Evolutionary conservation across 306 rosid genomes (phyloP), one percentile per base, ranked within the genome.

Genomic region (Castanea mollissima): DNA sequence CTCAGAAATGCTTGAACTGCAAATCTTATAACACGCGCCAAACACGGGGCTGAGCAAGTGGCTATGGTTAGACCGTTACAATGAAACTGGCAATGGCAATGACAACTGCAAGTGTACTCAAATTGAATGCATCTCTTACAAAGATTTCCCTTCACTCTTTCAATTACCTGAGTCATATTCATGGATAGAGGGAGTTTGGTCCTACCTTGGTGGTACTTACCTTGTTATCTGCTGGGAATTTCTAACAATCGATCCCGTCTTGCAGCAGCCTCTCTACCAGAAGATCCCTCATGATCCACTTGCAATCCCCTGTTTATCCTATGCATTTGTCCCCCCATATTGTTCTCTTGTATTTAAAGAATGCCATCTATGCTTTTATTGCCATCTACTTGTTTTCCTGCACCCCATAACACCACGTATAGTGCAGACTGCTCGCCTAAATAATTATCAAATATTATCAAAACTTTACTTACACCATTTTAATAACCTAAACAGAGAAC

Each of bases 1-100:
- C 91, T 64, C 98, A 84, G 38, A 94, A 89, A 85, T 94, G 97
- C 82, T 31, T 78, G 73, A 76, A 87, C 84, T 94, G 98, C 88
- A 92, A 84, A 63, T 92, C 98, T 51, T 94, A 94, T 76, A 94
- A 94, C 89, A 94, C 97, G 13, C 86, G 93, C 34, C 89, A 86
- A 80, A 92, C 91, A 25, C 83, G 94, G 83, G 90, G 92, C 81
- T 91, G 86, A 90, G 74, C 79, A n/a, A 35, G 79, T 86, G 86
- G 84, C 77, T 20, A 1, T 59, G 64, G 69, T 27, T 46, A 16
- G 18, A 64, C 46, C 46, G 11, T 8, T 41, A 0, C 46, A 41
- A 74, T 69, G 54, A 49, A 49, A 49, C 54, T 69, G 75, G 57
- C 74, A 14, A 29, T 29, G 54, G 25, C 38, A 4, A 52, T 25